Evolutionary conservation across 176 grass and related monocot genomes (phyloP), one percentile per base, ranked within the genome.

Genomic region (Ensete glaucum): DNA sequence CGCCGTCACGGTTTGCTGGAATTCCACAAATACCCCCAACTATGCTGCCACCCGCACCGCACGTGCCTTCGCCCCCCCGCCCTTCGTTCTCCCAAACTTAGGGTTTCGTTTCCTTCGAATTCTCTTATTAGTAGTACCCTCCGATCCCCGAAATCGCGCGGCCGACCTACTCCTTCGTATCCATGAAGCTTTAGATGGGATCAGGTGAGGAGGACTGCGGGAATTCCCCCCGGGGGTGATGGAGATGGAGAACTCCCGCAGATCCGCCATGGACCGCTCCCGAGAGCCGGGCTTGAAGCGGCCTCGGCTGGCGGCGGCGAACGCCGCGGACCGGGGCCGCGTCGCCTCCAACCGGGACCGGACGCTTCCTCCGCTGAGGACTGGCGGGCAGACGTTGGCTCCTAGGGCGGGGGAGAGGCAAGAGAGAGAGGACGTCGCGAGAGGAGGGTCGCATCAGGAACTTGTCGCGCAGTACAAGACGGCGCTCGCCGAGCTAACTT

Each of bases 401-500:
- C 10, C 73, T 25, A 22, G 60, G 25, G 54, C 69, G 9, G 58
- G 48, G 1, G 69, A 73, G 57, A 52, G 78, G 69, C 57, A 80
- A 15, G 78, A 64, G 57, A 79, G 49, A 57, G 53, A 72, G 25
- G 73, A 78, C 10, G 73, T 3, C 2, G 62, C 21, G 51, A 81
- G 54, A 53, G 78, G 52, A 48, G 76, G 77, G 10, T 71, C 72
- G 68, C 73, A 87, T 62, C 84, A 87, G 60, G 96, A 99, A 78
- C 85, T 99, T 43, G 82, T 99, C 54, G 74, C 78, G 59, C 96
- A 94, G 96, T 99, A 99, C 80, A 88, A 86, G 79, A 82, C 91
- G 23, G 96, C 96, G 52, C 86, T 99, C 20, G 91, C 82, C 49
- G 96, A 95, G 79, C 96, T 99, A 27, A 99, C 90, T 65, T 93